Evolutionary conservation across 345 rosid genomes (phyloP), one percentile per base, ranked within the genome.

Genomic region (Hypericum perforatum): DNA sequence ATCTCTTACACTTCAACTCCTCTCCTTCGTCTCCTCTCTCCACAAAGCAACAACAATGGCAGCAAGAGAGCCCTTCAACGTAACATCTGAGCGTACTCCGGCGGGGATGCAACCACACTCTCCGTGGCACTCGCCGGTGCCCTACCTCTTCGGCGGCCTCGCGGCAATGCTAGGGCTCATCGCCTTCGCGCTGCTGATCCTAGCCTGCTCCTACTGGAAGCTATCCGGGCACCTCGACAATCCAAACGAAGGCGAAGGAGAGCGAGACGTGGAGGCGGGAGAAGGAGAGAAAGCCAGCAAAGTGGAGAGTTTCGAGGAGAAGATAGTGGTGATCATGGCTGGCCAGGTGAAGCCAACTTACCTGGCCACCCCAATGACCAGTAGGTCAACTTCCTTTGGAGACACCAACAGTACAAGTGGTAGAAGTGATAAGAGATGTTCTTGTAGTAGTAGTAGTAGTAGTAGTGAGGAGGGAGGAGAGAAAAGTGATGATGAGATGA

Each of bases 341-440:
- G 82, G 79, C 36, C 64, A 74, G 38, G 39, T 58, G 6, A 55
- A 53, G 13, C 78, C 82, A 6, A 68, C 64, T 5, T 59, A 16
- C 54, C 6, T 73, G 5, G 82, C 76, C 14, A 70, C 92, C 0
- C 96, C 89, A 29, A 55, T 69, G 60, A 67, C 80, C 9, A 58
- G 73, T 38, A 51, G 55, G 7, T 9, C 41, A 38, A 36, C 41
- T 15, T 52, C 55, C 11, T 52, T 52, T 37, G 55, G 55, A 6
- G 55, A 52, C 41, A 32, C 7, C 15, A 16, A 52, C n/a, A 52
- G 12, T 14, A 37, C 41, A 9, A 36, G 55, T 37, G 8, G 13
- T 11, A 36, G 55, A 11, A 41, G 55, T 7, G 55, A 52, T 13
- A 52, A 52, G 14, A 11, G 14, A 22, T 22, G 32, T 22, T 22